These are phyloP conservation scores for Rosa rugosa DNA, from an alignment of 306 rosid genomes.

Conservation along the genomic window DNA sequence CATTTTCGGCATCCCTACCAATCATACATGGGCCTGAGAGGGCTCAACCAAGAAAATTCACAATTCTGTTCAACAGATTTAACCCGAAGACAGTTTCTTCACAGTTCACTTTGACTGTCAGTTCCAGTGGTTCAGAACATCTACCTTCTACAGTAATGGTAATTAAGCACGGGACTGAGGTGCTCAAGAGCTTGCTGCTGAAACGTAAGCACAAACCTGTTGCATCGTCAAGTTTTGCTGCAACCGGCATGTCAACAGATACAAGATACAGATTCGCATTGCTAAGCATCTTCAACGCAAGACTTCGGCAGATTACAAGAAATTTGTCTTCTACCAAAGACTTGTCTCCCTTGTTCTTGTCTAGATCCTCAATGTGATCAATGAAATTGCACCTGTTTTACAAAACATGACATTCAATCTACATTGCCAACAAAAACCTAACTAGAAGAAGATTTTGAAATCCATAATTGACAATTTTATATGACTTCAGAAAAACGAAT, in stretches of 20 bases:
- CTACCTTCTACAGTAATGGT: slow-evolving; percentile 76
- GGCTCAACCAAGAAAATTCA: slow-evolving; percentile 70
- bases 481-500: not conserved
- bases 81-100: slow-evolving; percentile 95
- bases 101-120: slow-evolving; percentile 78
- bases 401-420: slow-evolving; percentile 32
- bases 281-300: slow-evolving; percentile 80
- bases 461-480: not conserved
- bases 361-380: slow-evolving; percentile 67
- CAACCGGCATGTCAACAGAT: slow-evolving; percentile 80
- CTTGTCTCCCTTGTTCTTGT: slow-evolving; percentile 43
- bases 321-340: slow-evolving; percentile 60
- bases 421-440: slow-evolving; percentile 17
- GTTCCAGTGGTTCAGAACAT: slow-evolving; percentile 71
- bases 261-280: slow-evolving; percentile 76
- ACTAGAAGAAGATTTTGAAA: not conserved
- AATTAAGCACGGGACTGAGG: slow-evolving; percentile 72
- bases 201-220: slow-evolving; percentile 89
- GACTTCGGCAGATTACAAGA: slow-evolving; percentile 70
- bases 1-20: slow-evolving; percentile 9
- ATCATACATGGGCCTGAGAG: slow-evolving; percentile 36
- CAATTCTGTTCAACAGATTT: slow-evolving; percentile 83
- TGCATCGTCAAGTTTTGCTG: slow-evolving; percentile 74
- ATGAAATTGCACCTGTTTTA: slow-evolving; percentile 68
- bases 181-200: slow-evolving; percentile 77